Evolutionary conservation across 2,329 filamentous ascomycete species (phyloP).

Genomic region (Aschersonia sp.): DNA sequence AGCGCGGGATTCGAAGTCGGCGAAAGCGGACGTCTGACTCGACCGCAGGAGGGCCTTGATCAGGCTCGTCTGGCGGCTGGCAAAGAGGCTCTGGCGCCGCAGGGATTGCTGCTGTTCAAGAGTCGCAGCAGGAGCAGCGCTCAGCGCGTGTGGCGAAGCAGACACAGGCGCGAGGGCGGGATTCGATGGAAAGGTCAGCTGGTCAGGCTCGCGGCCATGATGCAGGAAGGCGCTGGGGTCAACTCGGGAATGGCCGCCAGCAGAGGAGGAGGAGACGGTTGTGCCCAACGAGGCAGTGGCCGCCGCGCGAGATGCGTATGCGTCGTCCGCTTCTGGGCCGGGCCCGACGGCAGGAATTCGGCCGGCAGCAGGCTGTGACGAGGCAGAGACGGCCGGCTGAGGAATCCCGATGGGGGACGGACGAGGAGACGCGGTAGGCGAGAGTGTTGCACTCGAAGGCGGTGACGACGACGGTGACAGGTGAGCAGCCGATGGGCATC

Average conservation of each 20-base stretch:
- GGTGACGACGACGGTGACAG: not conserved
- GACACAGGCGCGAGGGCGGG: conserved; percentile 12
- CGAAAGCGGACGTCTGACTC: conserved; percentile 7
- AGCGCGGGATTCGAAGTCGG: conserved; percentile 8
- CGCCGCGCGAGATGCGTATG: not conserved
- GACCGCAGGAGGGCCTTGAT: conserved; percentile 16
- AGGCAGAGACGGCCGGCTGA: not conserved
- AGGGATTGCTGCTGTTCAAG: conserved; percentile 6
- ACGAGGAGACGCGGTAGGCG: not conserved
- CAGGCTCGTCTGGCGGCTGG: conserved; percentile 19
- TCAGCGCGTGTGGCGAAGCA: conserved; percentile 1
- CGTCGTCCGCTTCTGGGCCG: not conserved
- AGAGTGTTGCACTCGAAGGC: not conserved
- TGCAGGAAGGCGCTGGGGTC: conserved; percentile 1
- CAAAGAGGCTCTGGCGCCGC: conserved; percentile 18
- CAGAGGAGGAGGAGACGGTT: conserved; percentile 5
- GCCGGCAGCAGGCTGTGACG: not conserved
- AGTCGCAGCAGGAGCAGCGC: conserved; percentile 7
- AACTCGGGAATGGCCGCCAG: conserved; percentile 8
- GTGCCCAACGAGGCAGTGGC: conserved; percentile 1
- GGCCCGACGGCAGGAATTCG: not conserved
- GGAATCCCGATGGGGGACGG: not conserved
- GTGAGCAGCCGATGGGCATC: not conserved
- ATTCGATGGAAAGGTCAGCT: conserved; percentile 12
- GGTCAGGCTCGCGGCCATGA: conserved; percentile 12